A percentile compares a stretch with the other conserved stretches of the same genome.
Evolutionary conservation across 2,329 filamentous ascomycete species (phyloP).

Genomic region (Hymenoscyphus linearis): DNA sequence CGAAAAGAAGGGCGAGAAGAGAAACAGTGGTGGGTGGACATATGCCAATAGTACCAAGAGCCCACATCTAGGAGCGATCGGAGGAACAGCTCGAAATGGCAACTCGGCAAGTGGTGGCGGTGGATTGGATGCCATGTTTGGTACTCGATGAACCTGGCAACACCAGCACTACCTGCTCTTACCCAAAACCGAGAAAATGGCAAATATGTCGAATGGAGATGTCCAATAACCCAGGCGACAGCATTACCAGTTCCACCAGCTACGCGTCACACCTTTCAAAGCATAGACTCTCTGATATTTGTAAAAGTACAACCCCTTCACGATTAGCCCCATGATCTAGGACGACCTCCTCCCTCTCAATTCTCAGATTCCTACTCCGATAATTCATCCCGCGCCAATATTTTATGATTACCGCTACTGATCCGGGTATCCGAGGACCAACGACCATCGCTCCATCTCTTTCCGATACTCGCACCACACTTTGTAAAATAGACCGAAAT

Average conservation of each 20-base stretch:
- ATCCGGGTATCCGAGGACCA: not conserved
- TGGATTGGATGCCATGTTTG: constrained; percentile 12
- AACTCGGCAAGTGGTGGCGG: constrained; percentile 12
- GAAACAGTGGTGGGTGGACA: constrained; percentile 30
- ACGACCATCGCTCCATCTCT: not conserved
- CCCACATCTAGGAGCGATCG: constrained; percentile 21
- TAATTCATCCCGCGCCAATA: not conserved
- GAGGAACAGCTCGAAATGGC: constrained; percentile 12
- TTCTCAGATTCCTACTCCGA: not conserved
- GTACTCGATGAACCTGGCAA: constrained; percentile 5
- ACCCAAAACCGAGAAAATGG: not conserved
- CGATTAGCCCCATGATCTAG: not conserved
- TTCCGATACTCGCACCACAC: not conserved
- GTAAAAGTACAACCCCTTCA: not conserved
- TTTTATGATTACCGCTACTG: not conserved
- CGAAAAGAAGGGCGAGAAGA: constrained; percentile 41
- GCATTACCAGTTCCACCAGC: not conserved
- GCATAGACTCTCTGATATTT: not conserved
- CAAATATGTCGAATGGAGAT: not conserved
- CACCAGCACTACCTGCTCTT: not conserved
- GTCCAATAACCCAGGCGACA: not conserved
- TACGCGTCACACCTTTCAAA: not conserved
- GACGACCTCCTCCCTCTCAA: not conserved
- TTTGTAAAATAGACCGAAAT: not conserved
- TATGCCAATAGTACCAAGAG: constrained; percentile 21